phyloP scores from a whole-genome alignment of 495 filamentous ascomycete genomes.

The Aspergillus biplanus region DNA sequence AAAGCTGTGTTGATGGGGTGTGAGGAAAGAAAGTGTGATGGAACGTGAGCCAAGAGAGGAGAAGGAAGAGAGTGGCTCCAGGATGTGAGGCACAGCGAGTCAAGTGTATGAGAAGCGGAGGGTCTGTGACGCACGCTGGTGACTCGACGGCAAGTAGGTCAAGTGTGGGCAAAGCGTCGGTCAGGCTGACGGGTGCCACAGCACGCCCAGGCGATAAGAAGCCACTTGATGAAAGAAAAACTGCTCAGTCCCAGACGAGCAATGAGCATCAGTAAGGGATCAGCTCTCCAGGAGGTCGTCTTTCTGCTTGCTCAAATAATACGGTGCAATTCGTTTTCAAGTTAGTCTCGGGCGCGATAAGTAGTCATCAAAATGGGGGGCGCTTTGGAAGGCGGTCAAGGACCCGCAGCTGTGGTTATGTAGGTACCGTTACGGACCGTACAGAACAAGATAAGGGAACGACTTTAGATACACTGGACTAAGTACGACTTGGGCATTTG shows the following conservation, averaged over 20 bases:
- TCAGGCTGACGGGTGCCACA: constrained; percentile 19
- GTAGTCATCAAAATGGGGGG: neutral
- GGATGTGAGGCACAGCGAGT: constrained; percentile 19
- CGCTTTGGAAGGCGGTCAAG: constrained; percentile 23
- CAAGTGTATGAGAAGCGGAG: constrained; percentile 16
- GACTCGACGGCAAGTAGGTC: constrained; percentile 30
- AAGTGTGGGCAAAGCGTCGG: constrained; percentile 20
- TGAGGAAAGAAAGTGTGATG: constrained; percentile 30
- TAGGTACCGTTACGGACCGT: constrained; percentile 5
- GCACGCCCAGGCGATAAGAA: constrained; percentile 5
- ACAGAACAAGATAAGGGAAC: constrained; percentile 11
- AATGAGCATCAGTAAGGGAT: constrained; percentile 7
- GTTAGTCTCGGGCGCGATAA: constrained; percentile 4
- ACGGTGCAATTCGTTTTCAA: constrained; percentile 8
- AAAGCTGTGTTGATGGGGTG: constrained; percentile 19
- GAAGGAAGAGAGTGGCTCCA: constrained; percentile 42
- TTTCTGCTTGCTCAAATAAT: neutral
- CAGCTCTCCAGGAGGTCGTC: neutral
- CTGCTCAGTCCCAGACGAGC: constrained; percentile 6
- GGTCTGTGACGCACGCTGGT: constrained; percentile 40
- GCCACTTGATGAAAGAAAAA: neutral
- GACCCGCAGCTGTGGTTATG: constrained; percentile 8
- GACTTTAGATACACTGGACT: too few relatives aligned
- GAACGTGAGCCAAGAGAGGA: constrained; percentile 37
- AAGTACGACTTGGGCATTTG: too few relatives aligned